These are phyloP conservation scores for Musa schizocarpa DNA, from an alignment of 176 grass and related monocot species.

Conservation along the genomic window DNA sequence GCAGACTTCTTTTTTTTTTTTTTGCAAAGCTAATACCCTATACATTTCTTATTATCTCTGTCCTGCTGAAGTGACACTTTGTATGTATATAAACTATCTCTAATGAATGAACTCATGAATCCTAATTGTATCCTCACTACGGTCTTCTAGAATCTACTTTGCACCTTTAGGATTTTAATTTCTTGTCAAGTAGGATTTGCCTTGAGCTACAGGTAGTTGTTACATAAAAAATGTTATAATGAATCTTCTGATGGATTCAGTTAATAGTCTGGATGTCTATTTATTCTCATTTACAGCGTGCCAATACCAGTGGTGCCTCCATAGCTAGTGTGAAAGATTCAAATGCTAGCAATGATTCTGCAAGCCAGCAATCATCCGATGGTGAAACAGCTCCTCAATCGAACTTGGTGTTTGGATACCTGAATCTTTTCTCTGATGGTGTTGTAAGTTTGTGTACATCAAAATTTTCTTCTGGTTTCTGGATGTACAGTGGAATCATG, in stretches of 20 bases:
- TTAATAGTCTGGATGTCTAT: not conserved
- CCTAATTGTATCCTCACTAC: too few species aligned
- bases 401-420: constrained; percentile 91
- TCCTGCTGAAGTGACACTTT: too few species aligned
- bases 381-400: constrained; percentile 37
- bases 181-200: too few species aligned
- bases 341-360: constrained; percentile 28
- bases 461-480: constrained; percentile 8
- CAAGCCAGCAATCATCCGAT: constrained; percentile 18
- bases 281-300: constrained; percentile 31
- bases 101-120: too few species aligned
- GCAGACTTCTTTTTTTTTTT: too few species aligned
- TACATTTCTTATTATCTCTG: too few species aligned
- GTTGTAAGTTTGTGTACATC: constrained; percentile 67
- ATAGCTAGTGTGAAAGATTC: constrained; percentile 19
- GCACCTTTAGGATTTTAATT: too few species aligned
- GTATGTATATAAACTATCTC: too few species aligned
- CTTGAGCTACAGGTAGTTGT: too few species aligned
- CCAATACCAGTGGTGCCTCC: constrained; percentile 22
- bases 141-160: too few species aligned
- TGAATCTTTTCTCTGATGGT: constrained; percentile 98
- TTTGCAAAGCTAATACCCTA: too few species aligned
- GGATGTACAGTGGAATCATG: not conserved
- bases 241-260: not conserved
- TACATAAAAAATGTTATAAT: too few species aligned